A percentile compares a stretch with the other conserved stretches of the same genome.
phyloP scores from a whole-genome alignment of 352 stramenopile genomes.

The Globisporangium okanoganense region DNA sequence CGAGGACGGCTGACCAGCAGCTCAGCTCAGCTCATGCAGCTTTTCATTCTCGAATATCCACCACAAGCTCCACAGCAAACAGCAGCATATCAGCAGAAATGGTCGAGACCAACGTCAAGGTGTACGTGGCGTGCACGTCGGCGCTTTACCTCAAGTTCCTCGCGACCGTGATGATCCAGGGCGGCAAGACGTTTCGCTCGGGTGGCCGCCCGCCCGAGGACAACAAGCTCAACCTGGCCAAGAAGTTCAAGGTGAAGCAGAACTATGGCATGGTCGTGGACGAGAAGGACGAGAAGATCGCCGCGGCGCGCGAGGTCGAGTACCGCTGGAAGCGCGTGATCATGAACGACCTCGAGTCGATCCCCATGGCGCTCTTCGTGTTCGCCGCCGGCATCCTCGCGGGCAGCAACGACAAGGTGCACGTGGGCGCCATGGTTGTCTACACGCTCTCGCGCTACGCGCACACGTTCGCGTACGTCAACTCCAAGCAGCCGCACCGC shows the following conservation, averaged over 20 bases:
- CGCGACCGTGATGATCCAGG: slow-evolving; percentile 40
- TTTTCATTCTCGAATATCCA: background rate
- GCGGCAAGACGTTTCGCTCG: slow-evolving; percentile 42
- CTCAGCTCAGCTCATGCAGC: background rate
- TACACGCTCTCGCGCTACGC: slow-evolving; percentile 34
- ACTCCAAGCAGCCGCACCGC: slow-evolving; percentile 34
- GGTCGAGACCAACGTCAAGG: slow-evolving; percentile 11
- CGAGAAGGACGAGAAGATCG: slow-evolving; percentile 27
- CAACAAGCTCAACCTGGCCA: slow-evolving; percentile 25
- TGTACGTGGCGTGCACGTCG: slow-evolving; percentile 28
- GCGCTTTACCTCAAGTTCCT: slow-evolving; percentile 69
- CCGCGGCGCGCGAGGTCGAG: slow-evolving; percentile 30
- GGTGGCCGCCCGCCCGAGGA: slow-evolving; percentile 55
- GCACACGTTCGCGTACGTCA: slow-evolving; percentile 36
- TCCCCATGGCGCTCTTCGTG: slow-evolving; percentile 49
- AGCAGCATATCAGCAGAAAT: background rate
- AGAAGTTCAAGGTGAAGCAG: slow-evolving; percentile 24
- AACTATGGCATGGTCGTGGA: slow-evolving; percentile 32
- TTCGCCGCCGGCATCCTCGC: slow-evolving; percentile 45
- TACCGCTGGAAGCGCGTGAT: slow-evolving; percentile 52
- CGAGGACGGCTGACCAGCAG: background rate
- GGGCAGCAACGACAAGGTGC: slow-evolving; percentile 30
- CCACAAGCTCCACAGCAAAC: background rate
- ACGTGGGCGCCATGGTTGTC: slow-evolving; percentile 25
- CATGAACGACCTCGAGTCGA: slow-evolving; percentile 58